phyloP scores from a whole-genome alignment of 352 stramenopile species.

The Globisporangium megalacanthum region DNA sequence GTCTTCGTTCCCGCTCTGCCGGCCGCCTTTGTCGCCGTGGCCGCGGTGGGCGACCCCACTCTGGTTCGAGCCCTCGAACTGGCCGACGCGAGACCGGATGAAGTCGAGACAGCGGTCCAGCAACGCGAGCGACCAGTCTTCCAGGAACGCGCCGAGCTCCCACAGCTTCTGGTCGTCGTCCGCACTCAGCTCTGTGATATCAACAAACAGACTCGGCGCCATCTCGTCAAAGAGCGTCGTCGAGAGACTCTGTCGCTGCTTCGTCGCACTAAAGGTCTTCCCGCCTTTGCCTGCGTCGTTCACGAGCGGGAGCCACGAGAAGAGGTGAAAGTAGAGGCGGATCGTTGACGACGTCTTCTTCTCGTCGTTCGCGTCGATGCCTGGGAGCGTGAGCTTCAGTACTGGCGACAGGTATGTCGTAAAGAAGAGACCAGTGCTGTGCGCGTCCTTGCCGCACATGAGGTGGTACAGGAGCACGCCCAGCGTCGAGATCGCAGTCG shows the following conservation, averaged over 20 bases:
- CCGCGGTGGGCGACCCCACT: slow-evolving; percentile 12
- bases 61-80: slow-evolving; percentile 21
- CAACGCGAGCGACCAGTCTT: slow-evolving; percentile 61
- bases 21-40: slow-evolving; percentile 13
- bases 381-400: slow-evolving; percentile 53
- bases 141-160: slow-evolving; percentile 49
- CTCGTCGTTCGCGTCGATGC: slow-evolving; percentile 76
- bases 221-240: slow-evolving; percentile 37
- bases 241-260: slow-evolving; percentile 26
- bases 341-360: slow-evolving; percentile 66
- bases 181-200: slow-evolving; percentile 19
- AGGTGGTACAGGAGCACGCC: slow-evolving; percentile 53
- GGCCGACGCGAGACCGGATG: slow-evolving; percentile 44
- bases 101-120: slow-evolving; percentile 65
- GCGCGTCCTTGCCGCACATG: slow-evolving; percentile 47
- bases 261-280: slow-evolving; percentile 25
- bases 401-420: slow-evolving; percentile 50
- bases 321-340: slow-evolving; percentile 57
- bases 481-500: slow-evolving; percentile 64
- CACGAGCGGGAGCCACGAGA: slow-evolving; percentile 65
- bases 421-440: slow-evolving; percentile 45
- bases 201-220: slow-evolving; percentile 33
- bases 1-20: slow-evolving; percentile 32
- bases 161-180: slow-evolving; percentile 51
- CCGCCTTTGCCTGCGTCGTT: slow-evolving; percentile 49